Evolutionary conservation across 2,329 filamentous ascomycete species (phyloP), one percentile per base, ranked within the genome.

Genomic region (Fusarium cyanostomum): DNA sequence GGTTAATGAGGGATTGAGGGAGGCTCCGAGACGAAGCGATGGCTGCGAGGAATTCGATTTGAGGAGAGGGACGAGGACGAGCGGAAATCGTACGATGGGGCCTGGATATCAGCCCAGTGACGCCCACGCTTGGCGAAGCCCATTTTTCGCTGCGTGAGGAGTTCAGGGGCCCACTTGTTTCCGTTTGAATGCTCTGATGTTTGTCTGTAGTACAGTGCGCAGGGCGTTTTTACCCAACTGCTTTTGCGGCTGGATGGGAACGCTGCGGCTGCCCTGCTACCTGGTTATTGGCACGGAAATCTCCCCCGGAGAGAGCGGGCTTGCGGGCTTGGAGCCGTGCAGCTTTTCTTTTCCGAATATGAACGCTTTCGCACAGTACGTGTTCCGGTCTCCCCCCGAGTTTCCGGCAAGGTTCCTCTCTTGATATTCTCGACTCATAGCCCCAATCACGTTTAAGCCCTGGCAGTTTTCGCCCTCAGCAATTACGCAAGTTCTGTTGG

Each of bases 41-140:
- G 50, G 48, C 53, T 70, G 67, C 67, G 71, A 70, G 69, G 64
- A 69, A 69, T 67, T 71, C 67, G 53, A 59, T 58, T 63, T 71
- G 69, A 62, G 65, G 64, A 67, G 65, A 67, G 54, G 59, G 64
- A 58, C 57, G 50, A 62, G 63, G 35, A 62, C 45, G 51, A 45
- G 42, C 62, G 53, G 59, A 64, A 71, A 74, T 74, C 72, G 72
- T 74, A 74, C 70, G 71, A 74, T 73, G 66, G 66, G 63, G 64
- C 63, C 59, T 48, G 56, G 61, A 66, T 62, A 73, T 73, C 69
- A 72, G 71, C 61, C 70, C 70, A 72, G 66, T 55, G 67, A 62
- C 53, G 58, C 55, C 62, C 48, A 48, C 52, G 63, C 63, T 66
- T 66, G 62, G 58, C 62, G 45, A 59, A 73, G 67, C 54, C 65